A percentile compares a stretch with the other conserved stretches of the same genome.
These are phyloP conservation scores for Aurifilum marmelostoma DNA, from an alignment of 2,329 filamentous ascomycete species.

Conservation along the genomic window DNA sequence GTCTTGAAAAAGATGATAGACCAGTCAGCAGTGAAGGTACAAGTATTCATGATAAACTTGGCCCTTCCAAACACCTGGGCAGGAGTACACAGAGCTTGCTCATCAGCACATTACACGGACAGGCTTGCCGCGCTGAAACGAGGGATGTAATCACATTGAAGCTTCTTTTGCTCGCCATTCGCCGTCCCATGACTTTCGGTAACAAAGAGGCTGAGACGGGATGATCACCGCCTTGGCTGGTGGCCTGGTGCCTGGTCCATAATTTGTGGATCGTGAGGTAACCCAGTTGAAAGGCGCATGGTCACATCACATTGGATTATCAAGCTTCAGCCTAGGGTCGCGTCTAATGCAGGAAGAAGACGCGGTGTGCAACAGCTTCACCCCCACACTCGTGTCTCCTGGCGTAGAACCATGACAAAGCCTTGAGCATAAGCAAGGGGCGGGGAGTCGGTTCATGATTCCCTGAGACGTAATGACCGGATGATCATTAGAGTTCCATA, in stretches of 20 bases:
- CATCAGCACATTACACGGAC: not conserved
- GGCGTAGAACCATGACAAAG: not conserved
- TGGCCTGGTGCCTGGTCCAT: not conserved
- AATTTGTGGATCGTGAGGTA: constrained; percentile 2
- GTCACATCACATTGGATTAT: not conserved
- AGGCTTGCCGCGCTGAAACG: not conserved
- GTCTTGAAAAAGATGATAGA: not conserved
- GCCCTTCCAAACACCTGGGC: too few species aligned
- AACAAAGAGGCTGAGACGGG: constrained; percentile 9
- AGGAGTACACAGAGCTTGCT: not conserved
- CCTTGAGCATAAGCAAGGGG: not conserved
- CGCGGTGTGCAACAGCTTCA: not conserved
- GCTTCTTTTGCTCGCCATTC: not conserved
- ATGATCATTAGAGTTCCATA: not conserved
- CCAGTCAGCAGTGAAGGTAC: not conserved
- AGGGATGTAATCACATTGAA: not conserved
- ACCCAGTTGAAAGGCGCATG: not conserved
- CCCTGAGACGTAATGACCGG: not conserved
- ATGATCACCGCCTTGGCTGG: constrained; percentile 4
- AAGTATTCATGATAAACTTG: not conserved
- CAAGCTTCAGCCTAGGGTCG: not conserved
- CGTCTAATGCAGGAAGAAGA: not conserved
- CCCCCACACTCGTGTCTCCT: not conserved
- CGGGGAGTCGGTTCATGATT: not conserved
- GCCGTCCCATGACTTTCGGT: not conserved